Conservation (phyloP, 805 yeast genomes). For the Candida nonsorbophila region DNA sequence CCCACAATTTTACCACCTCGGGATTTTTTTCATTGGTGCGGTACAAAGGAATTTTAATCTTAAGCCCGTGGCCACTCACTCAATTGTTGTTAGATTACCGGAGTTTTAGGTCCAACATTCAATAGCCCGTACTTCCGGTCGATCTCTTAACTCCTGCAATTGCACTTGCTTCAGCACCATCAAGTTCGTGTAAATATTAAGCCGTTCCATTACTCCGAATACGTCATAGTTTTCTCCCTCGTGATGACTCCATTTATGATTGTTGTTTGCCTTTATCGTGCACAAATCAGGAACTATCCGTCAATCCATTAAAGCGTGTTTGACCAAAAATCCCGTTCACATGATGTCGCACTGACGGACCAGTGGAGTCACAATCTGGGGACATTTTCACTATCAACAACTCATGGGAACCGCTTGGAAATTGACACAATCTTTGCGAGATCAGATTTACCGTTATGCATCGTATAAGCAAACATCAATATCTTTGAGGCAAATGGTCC, state of each 20-base stretch:
- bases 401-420: conserved; percentile 45
- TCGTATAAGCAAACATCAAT: conserved; percentile 78
- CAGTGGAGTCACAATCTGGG: neutral
- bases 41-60: too few species aligned
- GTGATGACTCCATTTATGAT: conserved; percentile 1
- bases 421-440: conserved; percentile 44
- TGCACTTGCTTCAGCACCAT: too few species aligned
- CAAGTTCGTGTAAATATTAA: too few species aligned
- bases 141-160: too few species aligned
- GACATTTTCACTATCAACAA: conserved; percentile 1
- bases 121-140: too few species aligned
- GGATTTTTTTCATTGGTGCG: too few species aligned
- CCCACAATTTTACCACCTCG: too few species aligned
- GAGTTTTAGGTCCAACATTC: too few species aligned
- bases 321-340: neutral
- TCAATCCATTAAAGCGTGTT: neutral
- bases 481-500: conserved; percentile 84
- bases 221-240: too few species aligned
- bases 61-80: too few species aligned
- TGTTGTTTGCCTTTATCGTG: neutral
- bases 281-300: neutral
- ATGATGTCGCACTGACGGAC: neutral
- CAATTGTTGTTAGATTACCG: too few species aligned
- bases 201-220: too few species aligned
- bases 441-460: conserved; percentile 60